Conservation (phyloP, 2,329 filamentous ascomycete species). For the Fusarium multiceps region DNA sequence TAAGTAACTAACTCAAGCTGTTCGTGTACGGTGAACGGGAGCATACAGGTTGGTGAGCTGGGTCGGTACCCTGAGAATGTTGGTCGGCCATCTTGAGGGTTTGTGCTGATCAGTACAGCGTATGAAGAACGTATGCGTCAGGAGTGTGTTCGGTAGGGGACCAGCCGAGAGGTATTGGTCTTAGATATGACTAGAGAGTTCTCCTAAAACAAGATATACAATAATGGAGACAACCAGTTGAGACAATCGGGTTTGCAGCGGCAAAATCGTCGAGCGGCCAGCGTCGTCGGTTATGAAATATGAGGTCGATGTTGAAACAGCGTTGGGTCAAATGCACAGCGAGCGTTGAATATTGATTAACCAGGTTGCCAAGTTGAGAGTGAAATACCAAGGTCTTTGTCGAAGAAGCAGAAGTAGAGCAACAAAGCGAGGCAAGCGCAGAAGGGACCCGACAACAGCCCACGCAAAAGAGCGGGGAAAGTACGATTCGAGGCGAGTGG, state of each 20-base stretch:
- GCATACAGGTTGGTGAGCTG: slow-evolving; percentile 41
- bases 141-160: background rate
- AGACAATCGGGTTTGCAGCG: slow-evolving; percentile 16
- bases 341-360: slow-evolving; percentile 19
- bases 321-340: slow-evolving; percentile 10
- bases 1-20: slow-evolving; percentile 28
- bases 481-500: slow-evolving; percentile 19
- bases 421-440: slow-evolving; percentile 26
- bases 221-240: slow-evolving; percentile 1
- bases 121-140: background rate
- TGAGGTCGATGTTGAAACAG: background rate
- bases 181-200: background rate
- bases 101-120: slow-evolving; percentile 28
- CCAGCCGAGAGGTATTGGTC: background rate
- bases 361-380: slow-evolving; percentile 24
- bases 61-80: slow-evolving; percentile 37
- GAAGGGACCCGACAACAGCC: slow-evolving; percentile 29
- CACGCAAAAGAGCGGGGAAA: slow-evolving; percentile 39
- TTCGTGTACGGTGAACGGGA: background rate
- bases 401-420: slow-evolving; percentile 15
- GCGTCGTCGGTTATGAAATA: slow-evolving; percentile 28
- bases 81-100: slow-evolving; percentile 43
- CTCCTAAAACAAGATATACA: background rate
- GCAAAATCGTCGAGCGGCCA: slow-evolving; percentile 39
- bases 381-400: slow-evolving; percentile 26